These are phyloP conservation scores for Volvox reticuliferus DNA, from an alignment of 139 green algal genomes.

Conservation along the genomic window DNA sequence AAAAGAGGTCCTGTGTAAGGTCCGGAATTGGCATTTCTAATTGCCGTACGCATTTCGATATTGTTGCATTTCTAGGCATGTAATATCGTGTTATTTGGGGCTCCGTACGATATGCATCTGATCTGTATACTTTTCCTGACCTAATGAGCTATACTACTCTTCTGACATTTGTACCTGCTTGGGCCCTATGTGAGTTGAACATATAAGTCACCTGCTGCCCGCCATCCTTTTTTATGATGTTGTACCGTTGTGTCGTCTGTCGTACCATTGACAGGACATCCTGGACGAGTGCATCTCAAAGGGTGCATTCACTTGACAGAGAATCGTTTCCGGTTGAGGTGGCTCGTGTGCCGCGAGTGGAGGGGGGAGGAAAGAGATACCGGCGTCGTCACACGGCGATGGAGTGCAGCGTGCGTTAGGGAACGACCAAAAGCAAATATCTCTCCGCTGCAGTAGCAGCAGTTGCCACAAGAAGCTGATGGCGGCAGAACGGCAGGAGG, in stretches of 20 bases:
- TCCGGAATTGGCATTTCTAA: too few species aligned
- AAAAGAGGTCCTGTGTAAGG: too few species aligned
- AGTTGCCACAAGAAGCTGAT: too few species aligned
- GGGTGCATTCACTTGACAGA: slow-evolving; percentile 23
- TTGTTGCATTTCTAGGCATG: not conserved
- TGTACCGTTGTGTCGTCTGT: not conserved
- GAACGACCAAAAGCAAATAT: too few species aligned
- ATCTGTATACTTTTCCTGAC: not conserved
- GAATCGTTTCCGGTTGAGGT: not conserved
- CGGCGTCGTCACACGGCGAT: too few species aligned
- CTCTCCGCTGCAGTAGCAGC: too few species aligned
- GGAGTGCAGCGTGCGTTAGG: too few species aligned
- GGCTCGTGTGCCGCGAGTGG: too few species aligned
- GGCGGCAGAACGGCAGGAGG: too few species aligned
- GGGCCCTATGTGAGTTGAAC: not conserved
- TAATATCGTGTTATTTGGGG: not conserved
- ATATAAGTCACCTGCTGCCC: too few species aligned
- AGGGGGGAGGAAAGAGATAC: too few species aligned
- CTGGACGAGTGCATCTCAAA: slow-evolving; percentile 13
- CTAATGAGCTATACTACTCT: not conserved
- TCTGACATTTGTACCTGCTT: not conserved
- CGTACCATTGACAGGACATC: slow-evolving; percentile 10
- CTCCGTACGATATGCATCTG: not conserved
- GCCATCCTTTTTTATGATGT: not conserved
- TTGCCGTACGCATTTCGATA: not conserved